Conservation (phyloP, 495 filamentous ascomycete species). For the Xylaria intraflava region DNA sequence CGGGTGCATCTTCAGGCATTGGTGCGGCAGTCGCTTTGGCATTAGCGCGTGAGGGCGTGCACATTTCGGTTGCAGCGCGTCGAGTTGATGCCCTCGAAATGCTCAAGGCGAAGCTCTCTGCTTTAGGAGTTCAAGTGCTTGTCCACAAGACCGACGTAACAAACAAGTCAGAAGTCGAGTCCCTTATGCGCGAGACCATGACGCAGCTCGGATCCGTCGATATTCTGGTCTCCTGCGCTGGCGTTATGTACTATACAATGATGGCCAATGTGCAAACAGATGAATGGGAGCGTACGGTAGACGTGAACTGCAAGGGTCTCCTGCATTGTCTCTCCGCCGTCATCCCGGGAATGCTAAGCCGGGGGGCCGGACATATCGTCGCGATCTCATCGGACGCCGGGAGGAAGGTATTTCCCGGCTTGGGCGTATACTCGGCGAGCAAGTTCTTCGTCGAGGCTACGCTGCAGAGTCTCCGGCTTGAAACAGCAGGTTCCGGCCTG, state of each 20-base stretch:
- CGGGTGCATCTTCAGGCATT: constrained; percentile 50
- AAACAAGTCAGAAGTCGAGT: constrained; percentile 46
- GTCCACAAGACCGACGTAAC: constrained; percentile 57
- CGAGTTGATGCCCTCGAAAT: constrained; percentile 53
- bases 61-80: constrained; percentile 57
- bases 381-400: constrained; percentile 66
- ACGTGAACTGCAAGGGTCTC: constrained; percentile 67
- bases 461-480: constrained; percentile 56
- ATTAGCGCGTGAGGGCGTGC: constrained; percentile 46
- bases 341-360: constrained; percentile 56
- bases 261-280: constrained; percentile 59
- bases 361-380: constrained; percentile 53
- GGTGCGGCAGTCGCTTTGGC: constrained; percentile 45
- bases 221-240: constrained; percentile 60
- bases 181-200: constrained; percentile 45
- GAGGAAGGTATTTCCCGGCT: constrained; percentile 63
- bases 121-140: constrained; percentile 50
- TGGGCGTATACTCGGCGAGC: constrained; percentile 64
- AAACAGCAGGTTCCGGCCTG: constrained; percentile 59
- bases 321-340: constrained; percentile 55
- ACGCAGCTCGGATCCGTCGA: constrained; percentile 56
- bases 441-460: constrained; percentile 72
- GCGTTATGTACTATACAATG: constrained; percentile 72
- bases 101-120: constrained; percentile 45
- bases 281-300: constrained; percentile 64